phyloP scores from a whole-genome alignment of 2,329 filamentous ascomycete species.

The Colletotrichum tropicale region DNA sequence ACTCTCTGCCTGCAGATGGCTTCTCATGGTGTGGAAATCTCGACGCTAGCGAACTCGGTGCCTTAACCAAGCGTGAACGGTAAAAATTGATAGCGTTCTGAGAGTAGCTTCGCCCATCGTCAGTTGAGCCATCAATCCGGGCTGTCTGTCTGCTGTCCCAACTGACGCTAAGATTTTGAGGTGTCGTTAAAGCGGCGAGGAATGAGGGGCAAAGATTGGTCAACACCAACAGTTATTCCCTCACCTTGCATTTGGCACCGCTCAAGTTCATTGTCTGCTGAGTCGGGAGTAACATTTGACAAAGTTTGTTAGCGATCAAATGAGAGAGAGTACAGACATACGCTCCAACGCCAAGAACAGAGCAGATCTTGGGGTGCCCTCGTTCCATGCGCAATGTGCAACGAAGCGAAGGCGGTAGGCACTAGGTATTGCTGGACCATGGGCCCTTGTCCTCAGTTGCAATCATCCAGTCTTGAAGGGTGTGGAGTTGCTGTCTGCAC shows the following conservation, averaged over 20 bases:
- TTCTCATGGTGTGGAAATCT: not conserved
- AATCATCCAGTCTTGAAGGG: not conserved
- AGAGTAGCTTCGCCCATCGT: not conserved
- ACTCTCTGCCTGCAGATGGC: not conserved
- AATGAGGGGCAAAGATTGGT: not conserved
- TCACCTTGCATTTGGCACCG: not conserved
- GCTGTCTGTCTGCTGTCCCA: not conserved
- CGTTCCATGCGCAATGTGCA: not conserved
- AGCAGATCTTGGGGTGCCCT: not conserved
- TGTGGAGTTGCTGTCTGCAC: not conserved
- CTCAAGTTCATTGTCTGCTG: not conserved
- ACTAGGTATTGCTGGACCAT: not conserved
- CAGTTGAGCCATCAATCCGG: not conserved
- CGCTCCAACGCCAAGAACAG: not conserved
- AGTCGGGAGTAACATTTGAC: not conserved
- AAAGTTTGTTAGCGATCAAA: not conserved
- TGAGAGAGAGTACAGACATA: not conserved
- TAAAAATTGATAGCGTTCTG: not conserved
- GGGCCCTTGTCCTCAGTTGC: not conserved
- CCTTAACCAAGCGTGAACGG: not conserved
- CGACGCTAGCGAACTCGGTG: not conserved
- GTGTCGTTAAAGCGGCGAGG: not conserved
- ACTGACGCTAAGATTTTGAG: not conserved
- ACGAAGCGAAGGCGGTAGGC: not conserved
- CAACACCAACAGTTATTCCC: not conserved